These are phyloP conservation scores for Amanita inopinata DNA, from an alignment of 768 basidiomycete genomes.

Conservation along the genomic window DNA sequence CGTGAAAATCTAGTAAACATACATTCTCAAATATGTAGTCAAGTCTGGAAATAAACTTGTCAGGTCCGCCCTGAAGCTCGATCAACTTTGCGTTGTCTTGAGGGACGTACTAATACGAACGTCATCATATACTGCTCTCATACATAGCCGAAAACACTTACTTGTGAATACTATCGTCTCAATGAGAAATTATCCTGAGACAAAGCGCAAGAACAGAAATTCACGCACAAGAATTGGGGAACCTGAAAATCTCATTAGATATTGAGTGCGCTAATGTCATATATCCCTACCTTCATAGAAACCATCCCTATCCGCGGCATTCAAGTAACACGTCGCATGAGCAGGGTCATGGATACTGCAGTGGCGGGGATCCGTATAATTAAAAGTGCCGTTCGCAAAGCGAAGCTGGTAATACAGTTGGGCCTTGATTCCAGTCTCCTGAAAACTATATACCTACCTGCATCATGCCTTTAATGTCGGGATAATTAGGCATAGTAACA, in stretches of 20 bases:
- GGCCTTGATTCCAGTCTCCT: background rate
- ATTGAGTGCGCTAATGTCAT: background rate
- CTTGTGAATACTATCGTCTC: slow-evolving; percentile 43
- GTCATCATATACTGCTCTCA: background rate
- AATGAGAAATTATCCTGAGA: background rate
- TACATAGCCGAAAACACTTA: slow-evolving; percentile 15
- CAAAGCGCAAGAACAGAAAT: background rate
- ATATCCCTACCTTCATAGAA: slow-evolving; percentile 44
- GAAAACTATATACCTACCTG: slow-evolving; percentile 29
- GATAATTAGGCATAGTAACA: slow-evolving; percentile 37
- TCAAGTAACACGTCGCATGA: slow-evolving; percentile 49
- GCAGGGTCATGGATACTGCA: slow-evolving; percentile 55
- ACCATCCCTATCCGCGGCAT: slow-evolving; percentile 44
- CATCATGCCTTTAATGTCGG: slow-evolving; percentile 46
- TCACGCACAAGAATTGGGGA: slow-evolving; percentile 47
- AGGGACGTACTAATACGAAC: slow-evolving; percentile 39
- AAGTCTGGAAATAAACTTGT: slow-evolving; percentile 43
- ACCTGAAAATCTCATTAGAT: slow-evolving; percentile 16
- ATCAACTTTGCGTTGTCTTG: slow-evolving; percentile 58
- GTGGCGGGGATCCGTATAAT: slow-evolving; percentile 57
- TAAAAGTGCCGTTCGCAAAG: slow-evolving; percentile 47
- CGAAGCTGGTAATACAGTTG: slow-evolving; percentile 30
- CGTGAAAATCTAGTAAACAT: background rate
- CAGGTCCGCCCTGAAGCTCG: slow-evolving; percentile 46
- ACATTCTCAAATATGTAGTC: slow-evolving; percentile 51